Conservation (phyloP, 1,284 basidiomycete species). For the Stygiomarasmius scandens region DNA sequence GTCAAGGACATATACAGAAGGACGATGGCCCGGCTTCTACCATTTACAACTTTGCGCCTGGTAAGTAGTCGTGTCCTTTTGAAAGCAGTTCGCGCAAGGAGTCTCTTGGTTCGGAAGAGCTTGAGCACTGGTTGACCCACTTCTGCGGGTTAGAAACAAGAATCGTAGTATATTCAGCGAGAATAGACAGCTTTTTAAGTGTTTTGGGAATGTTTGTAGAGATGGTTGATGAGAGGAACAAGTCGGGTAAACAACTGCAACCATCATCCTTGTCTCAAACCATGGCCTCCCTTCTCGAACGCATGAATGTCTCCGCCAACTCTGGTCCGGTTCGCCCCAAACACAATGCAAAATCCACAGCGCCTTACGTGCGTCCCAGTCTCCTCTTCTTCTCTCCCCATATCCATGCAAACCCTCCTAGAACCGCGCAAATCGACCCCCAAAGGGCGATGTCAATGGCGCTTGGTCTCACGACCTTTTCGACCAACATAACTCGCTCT, state of each 20-base stretch:
- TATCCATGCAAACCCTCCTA: constrained; percentile 29
- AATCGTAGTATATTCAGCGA: no score
- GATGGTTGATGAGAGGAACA: no score
- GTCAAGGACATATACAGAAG: no score
- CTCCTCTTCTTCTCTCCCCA: constrained; percentile 26
- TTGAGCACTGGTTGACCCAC: no score
- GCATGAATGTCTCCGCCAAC: constrained; percentile 54
- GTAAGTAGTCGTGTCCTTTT: no score
- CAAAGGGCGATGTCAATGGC: constrained; percentile 68
- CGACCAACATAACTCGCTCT: constrained; percentile 63
- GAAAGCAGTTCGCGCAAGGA: no score
- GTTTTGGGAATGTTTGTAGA: no score
- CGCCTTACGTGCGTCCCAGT: constrained; percentile 69
- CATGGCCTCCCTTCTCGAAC: constrained; percentile 71
- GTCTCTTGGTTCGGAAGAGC: no score
- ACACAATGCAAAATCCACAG: constrained; percentile 42
- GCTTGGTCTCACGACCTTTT: constrained; percentile 77
- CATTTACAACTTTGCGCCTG: no score
- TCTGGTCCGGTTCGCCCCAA: constrained; percentile 61
- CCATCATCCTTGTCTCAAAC: background rate
- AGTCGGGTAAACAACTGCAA: background rate
- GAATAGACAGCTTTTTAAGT: no score
- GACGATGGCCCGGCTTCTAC: no score
- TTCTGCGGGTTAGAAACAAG: no score
- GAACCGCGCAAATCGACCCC: constrained; percentile 52